These are phyloP conservation scores for Candida peoriensis DNA, from an alignment of 805 yeast genomes.

Conservation along the genomic window DNA sequence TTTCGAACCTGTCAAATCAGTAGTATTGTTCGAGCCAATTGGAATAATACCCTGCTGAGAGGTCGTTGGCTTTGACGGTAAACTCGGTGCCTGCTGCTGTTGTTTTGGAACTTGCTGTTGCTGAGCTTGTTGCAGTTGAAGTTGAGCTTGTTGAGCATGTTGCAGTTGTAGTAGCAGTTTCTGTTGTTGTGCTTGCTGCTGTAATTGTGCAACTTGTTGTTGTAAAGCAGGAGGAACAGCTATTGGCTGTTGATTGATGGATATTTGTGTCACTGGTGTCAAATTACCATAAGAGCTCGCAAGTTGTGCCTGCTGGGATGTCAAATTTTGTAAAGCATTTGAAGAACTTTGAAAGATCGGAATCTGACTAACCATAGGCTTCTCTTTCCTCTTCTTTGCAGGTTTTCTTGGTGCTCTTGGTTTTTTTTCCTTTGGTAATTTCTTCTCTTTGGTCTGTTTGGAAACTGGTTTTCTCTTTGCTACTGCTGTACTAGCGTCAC, in stretches of 20 bases:
- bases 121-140: conserved; percentile 6
- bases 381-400: conserved; percentile 22
- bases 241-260: conserved; percentile 6
- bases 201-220: conserved; percentile 21
- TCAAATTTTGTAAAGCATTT: conserved; percentile 5
- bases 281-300: conserved; percentile 5
- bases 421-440: conserved; percentile 22
- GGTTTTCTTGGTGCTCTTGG: conserved; percentile 25
- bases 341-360: conserved; percentile 19
- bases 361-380: conserved; percentile 18
- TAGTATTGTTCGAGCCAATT: no score
- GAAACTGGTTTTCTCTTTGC: conserved; percentile 13
- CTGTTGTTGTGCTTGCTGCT: conserved; percentile 21
- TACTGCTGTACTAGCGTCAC: conserved; percentile 4
- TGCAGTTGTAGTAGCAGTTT: conserved; percentile 12
- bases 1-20: conserved; percentile 1
- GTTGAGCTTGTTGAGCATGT: conserved; percentile 6
- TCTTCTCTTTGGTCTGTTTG: conserved; percentile 18
- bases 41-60: no score
- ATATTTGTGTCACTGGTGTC: conserved; percentile 2
- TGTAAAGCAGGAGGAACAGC: conserved; percentile 12
- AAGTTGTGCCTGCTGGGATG: conserved; percentile 18
- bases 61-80: not conserved
- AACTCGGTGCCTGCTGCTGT: not conserved
- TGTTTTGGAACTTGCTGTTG: conserved; percentile 1